Evolutionary conservation across 108 stramenopile species (phyloP).

Genomic region (Schizochytrium sp.): DNA sequence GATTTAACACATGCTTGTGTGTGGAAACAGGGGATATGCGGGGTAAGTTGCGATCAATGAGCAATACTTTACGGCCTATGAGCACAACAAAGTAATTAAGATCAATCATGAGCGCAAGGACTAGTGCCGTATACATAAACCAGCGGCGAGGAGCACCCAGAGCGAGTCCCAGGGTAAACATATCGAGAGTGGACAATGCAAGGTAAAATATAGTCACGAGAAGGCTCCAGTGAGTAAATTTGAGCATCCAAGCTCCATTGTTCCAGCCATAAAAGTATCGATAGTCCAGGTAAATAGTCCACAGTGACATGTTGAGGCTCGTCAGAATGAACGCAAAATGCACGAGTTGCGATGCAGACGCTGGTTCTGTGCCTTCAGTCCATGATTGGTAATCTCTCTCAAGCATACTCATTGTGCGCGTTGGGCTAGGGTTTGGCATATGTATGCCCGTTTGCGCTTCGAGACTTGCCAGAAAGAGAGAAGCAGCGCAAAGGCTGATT

Average conservation of each 20-base stretch:
- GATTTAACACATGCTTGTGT: constrained; percentile 29
- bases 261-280: constrained; percentile 51
- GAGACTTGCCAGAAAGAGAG: too few relatives aligned
- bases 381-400: neutral
- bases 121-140: constrained; percentile 26
- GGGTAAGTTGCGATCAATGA: neutral
- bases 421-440: too few relatives aligned
- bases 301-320: constrained; percentile 44
- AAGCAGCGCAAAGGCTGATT: too few relatives aligned
- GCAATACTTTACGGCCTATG: neutral
- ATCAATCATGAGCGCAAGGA: constrained; percentile 44
- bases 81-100: constrained; percentile 19
- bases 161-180: neutral
- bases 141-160: constrained; percentile 9
- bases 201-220: constrained; percentile 12
- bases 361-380: neutral
- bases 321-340: constrained; percentile 16
- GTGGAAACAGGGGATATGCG: neutral
- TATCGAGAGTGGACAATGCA: neutral
- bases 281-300: constrained; percentile 48
- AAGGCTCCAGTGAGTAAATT: constrained; percentile 49
- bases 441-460: too few relatives aligned
- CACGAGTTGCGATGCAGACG: neutral
- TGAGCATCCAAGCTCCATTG: constrained; percentile 50
- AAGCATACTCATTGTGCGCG: neutral